Percentiles rank a stretch among this genome's conserved stretches.
Conservation (phyloP, 495 filamentous ascomycete genomes). For the Delitschia confertaspora region DNA sequence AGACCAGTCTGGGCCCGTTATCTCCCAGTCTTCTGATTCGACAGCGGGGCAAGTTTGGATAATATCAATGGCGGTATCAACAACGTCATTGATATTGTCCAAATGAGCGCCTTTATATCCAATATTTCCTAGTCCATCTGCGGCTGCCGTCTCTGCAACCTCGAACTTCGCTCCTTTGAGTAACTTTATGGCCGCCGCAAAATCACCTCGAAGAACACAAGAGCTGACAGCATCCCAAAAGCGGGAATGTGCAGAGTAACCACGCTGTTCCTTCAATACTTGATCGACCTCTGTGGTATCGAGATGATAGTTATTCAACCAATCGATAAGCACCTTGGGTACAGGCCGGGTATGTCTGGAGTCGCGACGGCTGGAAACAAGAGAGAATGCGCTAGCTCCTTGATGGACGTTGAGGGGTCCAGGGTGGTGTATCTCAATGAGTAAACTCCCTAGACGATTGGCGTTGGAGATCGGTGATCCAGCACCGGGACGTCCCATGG, state of each 20-base stretch:
- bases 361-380: conserved; percentile 14
- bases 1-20: conserved; percentile 64
- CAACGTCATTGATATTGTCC: conserved; percentile 59
- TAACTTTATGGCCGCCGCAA: conserved; percentile 51
- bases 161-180: conserved; percentile 67
- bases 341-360: conserved; percentile 40
- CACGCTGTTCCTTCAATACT: conserved; percentile 53
- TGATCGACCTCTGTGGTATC: conserved; percentile 53
- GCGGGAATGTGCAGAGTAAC: conserved; percentile 58
- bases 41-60: conserved; percentile 63
- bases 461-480: conserved; percentile 45
- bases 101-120: conserved; percentile 66
- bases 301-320: conserved; percentile 63
- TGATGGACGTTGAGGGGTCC: conserved; percentile 34
- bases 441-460: conserved; percentile 58
- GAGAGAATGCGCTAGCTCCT: conserved; percentile 29
- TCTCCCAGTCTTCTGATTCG: conserved; percentile 61
- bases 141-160: conserved; percentile 50
- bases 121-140: conserved; percentile 48
- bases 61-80: conserved; percentile 53
- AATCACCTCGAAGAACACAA: conserved; percentile 54
- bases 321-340: conserved; percentile 66
- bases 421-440: conserved; percentile 69
- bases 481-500: conserved; percentile 14
- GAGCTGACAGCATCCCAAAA: conserved; percentile 73